Conservation (phyloP, 1,284 basidiomycete species). For the Puccinia horiana region DNA sequence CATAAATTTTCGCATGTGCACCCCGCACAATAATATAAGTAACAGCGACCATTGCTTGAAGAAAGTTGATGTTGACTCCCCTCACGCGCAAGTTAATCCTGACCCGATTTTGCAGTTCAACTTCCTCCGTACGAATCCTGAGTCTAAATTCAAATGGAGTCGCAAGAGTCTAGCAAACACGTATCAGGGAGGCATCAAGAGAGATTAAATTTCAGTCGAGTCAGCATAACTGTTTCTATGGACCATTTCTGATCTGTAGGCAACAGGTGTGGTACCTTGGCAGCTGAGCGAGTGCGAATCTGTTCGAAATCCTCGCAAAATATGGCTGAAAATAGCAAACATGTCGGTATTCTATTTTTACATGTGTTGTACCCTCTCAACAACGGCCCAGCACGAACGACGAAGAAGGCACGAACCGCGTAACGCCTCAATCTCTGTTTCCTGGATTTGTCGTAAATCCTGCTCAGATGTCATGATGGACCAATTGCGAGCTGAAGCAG, state of each 20-base stretch:
- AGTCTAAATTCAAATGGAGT: constrained; percentile 42
- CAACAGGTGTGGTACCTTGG: constrained; percentile 10
- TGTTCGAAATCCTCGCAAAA: constrained; percentile 42
- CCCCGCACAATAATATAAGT: not conserved
- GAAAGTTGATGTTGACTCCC: constrained; percentile 16
- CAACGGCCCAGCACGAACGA: not conserved
- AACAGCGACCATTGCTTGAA: not conserved
- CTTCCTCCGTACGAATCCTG: constrained; percentile 39
- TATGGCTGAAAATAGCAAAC: constrained; percentile 16
- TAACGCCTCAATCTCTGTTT: constrained; percentile 43
- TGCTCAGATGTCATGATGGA: constrained; percentile 28
- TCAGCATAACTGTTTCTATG: not conserved
- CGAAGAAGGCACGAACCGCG: constrained; percentile 7
- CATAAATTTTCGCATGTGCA: not conserved
- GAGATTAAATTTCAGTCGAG: not conserved
- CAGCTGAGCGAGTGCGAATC: constrained; percentile 38
- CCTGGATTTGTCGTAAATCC: constrained; percentile 37
- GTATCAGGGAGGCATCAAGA: not conserved
- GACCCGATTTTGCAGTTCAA: constrained; percentile 42
- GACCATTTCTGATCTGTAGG: not conserved
- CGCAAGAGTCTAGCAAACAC: constrained; percentile 12
- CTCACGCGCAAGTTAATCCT: constrained; percentile 39
- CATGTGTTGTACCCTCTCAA: not conserved
- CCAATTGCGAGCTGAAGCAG: not conserved
- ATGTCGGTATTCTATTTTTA: not conserved